Evolutionary conservation across 164 flowering plant genomes (phyloP), one percentile per base, ranked within the genome.

Genomic region (Umbilicus rupestris): DNA sequence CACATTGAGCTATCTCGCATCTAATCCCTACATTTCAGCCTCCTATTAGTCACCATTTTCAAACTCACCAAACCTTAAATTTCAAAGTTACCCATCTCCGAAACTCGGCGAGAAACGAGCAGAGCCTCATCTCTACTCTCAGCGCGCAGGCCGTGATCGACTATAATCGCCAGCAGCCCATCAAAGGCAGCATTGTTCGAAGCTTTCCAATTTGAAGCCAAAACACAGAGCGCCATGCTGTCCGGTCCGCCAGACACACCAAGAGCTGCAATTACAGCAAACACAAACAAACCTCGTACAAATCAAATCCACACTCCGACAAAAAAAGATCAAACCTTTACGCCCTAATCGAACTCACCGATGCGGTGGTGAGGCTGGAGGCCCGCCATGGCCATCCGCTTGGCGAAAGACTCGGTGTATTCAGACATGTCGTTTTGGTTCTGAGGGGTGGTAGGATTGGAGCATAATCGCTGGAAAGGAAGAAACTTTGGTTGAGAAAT

Each of bases 241-340:
- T 93, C 98, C 9, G 96, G 87, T 6, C 98, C 98, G 5, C 98
- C 98, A 28, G 96, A 88, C 10, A 93, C 98, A 24, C 91, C 98
- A 37, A 92, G 19, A 50, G 96, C 98, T 92, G 76, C 5, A 49
- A 5, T 49, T 5, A 47, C 75, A 66, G 76, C 5, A 49, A 5
- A 20, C 1, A 47, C 75, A 66, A 71, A 15, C 30, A 19, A 66
- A 46, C 30, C 39, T n/a, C 33, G 39, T 11, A 55, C 41, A 62
- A 59, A 49, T 39, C 42, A 55, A 66, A 16, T 37, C 37, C 3
- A 39, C 42, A 19, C 22, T 0, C n/a, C n/a, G n/a, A n/a, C n/a
- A n/a, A n/a, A n/a, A n/a, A 29, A 17, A 37, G 45, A n/a, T 39
- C 22, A 33, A 52, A 17, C 67, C 9, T 65, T 65, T 12, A 37